A percentile compares a stretch with the other conserved stretches of the same genome.
These are phyloP conservation scores for Clonostachys rosea DNA, from an alignment of 2,329 filamentous ascomycete species.

Conservation along the genomic window DNA sequence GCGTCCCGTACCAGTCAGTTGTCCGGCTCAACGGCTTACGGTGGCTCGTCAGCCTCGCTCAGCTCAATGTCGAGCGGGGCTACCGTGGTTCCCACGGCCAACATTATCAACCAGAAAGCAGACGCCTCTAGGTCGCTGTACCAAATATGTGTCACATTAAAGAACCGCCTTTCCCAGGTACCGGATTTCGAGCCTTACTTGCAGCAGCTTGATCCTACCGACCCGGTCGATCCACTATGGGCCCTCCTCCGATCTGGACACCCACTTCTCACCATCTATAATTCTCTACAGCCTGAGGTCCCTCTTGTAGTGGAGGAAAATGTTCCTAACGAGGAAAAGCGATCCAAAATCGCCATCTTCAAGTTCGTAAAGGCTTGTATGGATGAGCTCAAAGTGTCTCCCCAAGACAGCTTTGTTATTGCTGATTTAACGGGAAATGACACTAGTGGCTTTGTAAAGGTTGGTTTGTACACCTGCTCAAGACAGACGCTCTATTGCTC, in stretches of 20 bases:
- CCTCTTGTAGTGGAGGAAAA: constrained; percentile 59
- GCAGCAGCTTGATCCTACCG: constrained; percentile 63
- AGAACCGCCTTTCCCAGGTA: constrained; percentile 75
- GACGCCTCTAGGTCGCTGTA: constrained; percentile 90
- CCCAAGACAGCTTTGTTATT: constrained; percentile 85
- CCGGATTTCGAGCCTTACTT: constrained; percentile 77
- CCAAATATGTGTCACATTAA: constrained; percentile 86
- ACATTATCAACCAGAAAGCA: constrained; percentile 96
- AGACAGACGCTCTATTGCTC: background rate
- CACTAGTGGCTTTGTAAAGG: constrained; percentile 96
- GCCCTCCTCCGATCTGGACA: constrained; percentile 77
- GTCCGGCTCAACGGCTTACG: constrained; percentile 54
- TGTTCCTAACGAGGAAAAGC: constrained; percentile 60
- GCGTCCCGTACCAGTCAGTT: constrained; percentile 56
- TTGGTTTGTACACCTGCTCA: constrained; percentile 25
- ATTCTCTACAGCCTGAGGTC: constrained; percentile 68
- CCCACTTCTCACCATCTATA: constrained; percentile 85
- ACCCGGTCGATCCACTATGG: constrained; percentile 89
- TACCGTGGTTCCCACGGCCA: constrained; percentile 63
- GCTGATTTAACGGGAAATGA: constrained; percentile 89
- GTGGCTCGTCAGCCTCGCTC: constrained; percentile 47
- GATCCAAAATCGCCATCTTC: constrained; percentile 83
- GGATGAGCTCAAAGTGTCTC: constrained; percentile 72
- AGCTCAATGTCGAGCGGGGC: constrained; percentile 39
- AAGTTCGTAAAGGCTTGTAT: constrained; percentile 90